Evolutionary conservation across 2,329 filamentous ascomycete genomes (phyloP), one percentile per base, ranked within the genome.

Genomic region (Dryadomyces quercus-mongolicae): DNA sequence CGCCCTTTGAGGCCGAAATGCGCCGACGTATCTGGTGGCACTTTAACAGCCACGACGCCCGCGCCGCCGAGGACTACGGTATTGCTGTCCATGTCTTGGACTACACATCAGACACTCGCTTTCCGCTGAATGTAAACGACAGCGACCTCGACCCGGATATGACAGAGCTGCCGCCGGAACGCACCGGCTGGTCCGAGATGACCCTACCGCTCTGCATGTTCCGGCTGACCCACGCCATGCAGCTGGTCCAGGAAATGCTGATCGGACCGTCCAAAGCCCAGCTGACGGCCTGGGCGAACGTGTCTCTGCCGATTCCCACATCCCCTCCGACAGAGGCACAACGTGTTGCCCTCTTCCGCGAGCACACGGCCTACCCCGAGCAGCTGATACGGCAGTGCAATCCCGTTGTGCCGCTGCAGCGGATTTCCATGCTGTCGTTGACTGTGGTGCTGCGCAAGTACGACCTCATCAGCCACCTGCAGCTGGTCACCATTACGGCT

Each of bases 91-190:
- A 40, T 22, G 18, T 43, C 13, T 70, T 74, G 58, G 71, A 74
- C 1, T 72, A 21, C 0, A 10, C 70, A 1, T 21, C 40, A 5
- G 74, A 77, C 50, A 74, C 72, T 0, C 71, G 73, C 52, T 69
- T 76, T 66, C 74, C 76, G 7, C 64, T 75, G 7, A 80, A 80
- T 54, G 64, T 78, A 52, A 74, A 78, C 55, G 77, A 80, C 56
- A 60, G 58, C 31, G 73, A 75, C 44, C 62, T 80, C 3, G 59
- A 64, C 12, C 72, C 74, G 1, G 63, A 64, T n/a, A 74, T 73
- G 68, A 66, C 61, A 7, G 67, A 69, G 0, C 69, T 74, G 16
- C 59, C 60, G 21, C 70, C 73, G 0, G 55, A 67, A 6, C 70
- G 72, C 13, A 65, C 71, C 15, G 71, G 72, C 20, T 78, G 75